Conservation (phyloP, 306 rosid genomes). For the Cyamopsis tetragonoloba region DNA sequence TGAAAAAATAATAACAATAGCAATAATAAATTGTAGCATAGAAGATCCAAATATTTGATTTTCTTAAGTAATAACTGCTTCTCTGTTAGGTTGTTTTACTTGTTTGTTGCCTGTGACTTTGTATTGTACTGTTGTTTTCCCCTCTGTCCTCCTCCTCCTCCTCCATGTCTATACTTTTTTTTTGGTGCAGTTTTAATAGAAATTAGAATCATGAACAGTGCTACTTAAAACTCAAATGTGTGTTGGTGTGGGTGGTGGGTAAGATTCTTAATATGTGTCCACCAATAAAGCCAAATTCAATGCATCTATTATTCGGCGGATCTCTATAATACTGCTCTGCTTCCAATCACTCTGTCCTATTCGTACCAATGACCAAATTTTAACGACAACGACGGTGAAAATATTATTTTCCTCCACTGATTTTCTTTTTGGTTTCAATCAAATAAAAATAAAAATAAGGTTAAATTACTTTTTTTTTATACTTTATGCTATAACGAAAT, state of each 20-base stretch:
- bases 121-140: background rate
- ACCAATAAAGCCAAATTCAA: constrained; percentile 18
- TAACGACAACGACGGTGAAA: background rate
- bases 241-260: background rate
- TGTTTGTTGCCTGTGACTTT: background rate
- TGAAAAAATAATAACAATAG: background rate
- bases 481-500: too few relatives aligned
- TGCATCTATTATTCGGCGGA: constrained; percentile 11
- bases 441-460: background rate
- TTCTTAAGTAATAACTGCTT: background rate
- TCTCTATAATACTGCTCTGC: constrained; percentile 5
- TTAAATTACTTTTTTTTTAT: too few relatives aligned
- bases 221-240: background rate
- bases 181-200: too few relatives aligned
- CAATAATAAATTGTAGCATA: background rate
- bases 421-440: background rate
- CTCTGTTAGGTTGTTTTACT: constrained; percentile 12
- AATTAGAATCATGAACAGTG: too few relatives aligned
- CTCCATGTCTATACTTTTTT: background rate
- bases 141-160: too few relatives aligned
- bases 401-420: background rate
- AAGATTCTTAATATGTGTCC: too few relatives aligned
- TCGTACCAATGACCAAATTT: background rate
- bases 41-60: constrained; percentile 19
- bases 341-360: background rate